These are phyloP conservation scores for Aspergillus sclerotialis DNA, from an alignment of 2,329 filamentous ascomycete genomes.

Conservation along the genomic window DNA sequence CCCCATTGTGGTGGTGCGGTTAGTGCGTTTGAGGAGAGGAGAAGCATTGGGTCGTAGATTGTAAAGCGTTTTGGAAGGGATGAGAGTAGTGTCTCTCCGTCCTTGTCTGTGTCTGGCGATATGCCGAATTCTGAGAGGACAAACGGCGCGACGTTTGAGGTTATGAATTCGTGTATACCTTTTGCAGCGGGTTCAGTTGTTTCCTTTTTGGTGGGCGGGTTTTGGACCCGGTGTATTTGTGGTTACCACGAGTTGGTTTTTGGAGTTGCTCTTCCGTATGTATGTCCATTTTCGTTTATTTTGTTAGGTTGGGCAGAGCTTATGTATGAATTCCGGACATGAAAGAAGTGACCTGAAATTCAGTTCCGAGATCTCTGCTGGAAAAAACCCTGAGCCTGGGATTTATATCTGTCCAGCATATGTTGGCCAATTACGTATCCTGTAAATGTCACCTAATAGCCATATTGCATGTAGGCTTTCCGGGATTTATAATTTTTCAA, in stretches of 20 bases:
- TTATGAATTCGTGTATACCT: slow-evolving; percentile 25
- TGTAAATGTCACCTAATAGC: too few relatives aligned
- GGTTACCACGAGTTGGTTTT: not conserved
- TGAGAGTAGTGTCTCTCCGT: slow-evolving; percentile 10
- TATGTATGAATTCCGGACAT: too few relatives aligned
- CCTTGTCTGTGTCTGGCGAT: too few relatives aligned
- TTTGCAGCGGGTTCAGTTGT: slow-evolving; percentile 23
- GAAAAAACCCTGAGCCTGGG: too few relatives aligned
- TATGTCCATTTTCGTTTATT: slow-evolving; percentile 2
- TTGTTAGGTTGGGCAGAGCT: too few relatives aligned
- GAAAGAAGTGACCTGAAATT: too few relatives aligned
- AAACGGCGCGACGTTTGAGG: slow-evolving; percentile 11
- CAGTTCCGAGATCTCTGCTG: too few relatives aligned
- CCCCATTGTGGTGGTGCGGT: slow-evolving; percentile 20
- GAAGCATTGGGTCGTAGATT: slow-evolving; percentile 51
- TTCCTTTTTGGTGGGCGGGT: slow-evolving; percentile 4
- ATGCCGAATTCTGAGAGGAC: slow-evolving; percentile 10
- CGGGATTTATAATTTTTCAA: too few relatives aligned
- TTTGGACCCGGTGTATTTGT: not conserved
- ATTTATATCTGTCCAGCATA: too few relatives aligned
- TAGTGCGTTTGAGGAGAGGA: slow-evolving; percentile 47
- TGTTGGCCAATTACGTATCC: too few relatives aligned
- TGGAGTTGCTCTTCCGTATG: not conserved
- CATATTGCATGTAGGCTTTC: too few relatives aligned
- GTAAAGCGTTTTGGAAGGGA: slow-evolving; percentile 43